Evolutionary conservation across 352 stramenopile species (phyloP), one percentile per base, ranked within the genome.

Genomic region (Phytophthora fragariaefolia): DNA sequence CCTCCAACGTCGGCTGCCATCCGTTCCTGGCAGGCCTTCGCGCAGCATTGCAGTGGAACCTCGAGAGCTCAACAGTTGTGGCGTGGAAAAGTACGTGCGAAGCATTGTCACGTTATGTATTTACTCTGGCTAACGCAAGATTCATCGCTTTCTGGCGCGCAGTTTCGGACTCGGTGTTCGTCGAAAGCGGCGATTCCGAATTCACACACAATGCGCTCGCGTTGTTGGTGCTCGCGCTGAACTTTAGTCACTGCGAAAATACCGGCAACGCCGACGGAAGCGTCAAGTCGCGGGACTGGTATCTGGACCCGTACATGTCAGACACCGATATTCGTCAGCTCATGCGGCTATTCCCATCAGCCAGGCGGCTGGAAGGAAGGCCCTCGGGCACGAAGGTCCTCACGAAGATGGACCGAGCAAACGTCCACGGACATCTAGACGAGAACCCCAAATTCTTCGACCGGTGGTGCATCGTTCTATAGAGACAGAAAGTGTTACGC

Each of bases 81-180:
- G 82, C 80, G 15, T 93, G 85, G 85, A 80, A 78, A 71, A 38
- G 85, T 93, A 74, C 43, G 79, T 80, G 9, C 24, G 9, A 4
- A 51, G 23, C 6, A 5, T 5, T 24, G 47, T 32, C 4, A 34
- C 18, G 6, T 1, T 22, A 3, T 46, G 8, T 10, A 63, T 32
- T 50, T 36, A 20, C 20, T 24, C 17, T 32, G 22, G 48, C 28
- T 57, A 5, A 36, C 67, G 9, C 36, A 22, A 22, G 12, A 22
- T 17, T 0, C 3, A 22, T 43, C 53, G 18, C 22, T 65, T 26
- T 46, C 13, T 36, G 7, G 24, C 15, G 13, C 54, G 8, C 43
- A 93, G 83, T 93, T 30, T 91, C 85, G 4, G 85, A 93, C 49
- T 71, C 85, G 3, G 83, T 91, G 8, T 88, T 93, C 43, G 71